Conservation (phyloP, 345 rosid genomes). For the Limnanthes douglasii region DNA sequence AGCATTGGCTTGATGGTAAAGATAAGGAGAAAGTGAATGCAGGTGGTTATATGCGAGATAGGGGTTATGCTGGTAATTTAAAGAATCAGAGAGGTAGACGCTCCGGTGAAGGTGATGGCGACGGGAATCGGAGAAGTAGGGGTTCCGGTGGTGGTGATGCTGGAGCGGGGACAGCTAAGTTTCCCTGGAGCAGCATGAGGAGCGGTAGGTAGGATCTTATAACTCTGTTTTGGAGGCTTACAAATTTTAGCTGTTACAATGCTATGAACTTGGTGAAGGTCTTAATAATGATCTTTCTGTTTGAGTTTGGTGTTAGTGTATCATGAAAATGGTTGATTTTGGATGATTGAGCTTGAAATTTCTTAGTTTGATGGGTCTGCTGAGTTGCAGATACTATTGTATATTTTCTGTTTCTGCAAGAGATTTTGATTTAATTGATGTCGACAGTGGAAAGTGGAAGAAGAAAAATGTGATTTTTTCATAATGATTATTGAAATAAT, state of each 20-base stretch:
- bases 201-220: conserved; percentile 17
- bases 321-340: neutral
- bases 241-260: neutral
- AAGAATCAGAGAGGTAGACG: conserved; percentile 10
- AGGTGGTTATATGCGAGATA: conserved; percentile 9
- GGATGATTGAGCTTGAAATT: neutral
- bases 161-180: conserved; percentile 22
- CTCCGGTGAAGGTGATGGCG: conserved; percentile 4
- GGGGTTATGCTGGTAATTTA: conserved; percentile 11
- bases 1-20: conserved; percentile 71
- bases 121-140: conserved; percentile 8
- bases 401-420: no score
- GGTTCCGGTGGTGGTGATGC: conserved; percentile 5
- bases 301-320: neutral
- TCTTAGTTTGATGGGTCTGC: no score
- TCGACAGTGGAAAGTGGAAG: no score
- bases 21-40: conserved; percentile 18
- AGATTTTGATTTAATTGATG: no score
- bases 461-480: no score
- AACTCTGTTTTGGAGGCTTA: neutral
- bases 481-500: no score
- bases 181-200: conserved; percentile 78
- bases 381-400: no score
- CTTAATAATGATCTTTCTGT: neutral
- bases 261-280: neutral